Evolutionary conservation across 805 yeast species (phyloP), one percentile per base, ranked within the genome.

Genomic region (Suhomyces vadensis): DNA sequence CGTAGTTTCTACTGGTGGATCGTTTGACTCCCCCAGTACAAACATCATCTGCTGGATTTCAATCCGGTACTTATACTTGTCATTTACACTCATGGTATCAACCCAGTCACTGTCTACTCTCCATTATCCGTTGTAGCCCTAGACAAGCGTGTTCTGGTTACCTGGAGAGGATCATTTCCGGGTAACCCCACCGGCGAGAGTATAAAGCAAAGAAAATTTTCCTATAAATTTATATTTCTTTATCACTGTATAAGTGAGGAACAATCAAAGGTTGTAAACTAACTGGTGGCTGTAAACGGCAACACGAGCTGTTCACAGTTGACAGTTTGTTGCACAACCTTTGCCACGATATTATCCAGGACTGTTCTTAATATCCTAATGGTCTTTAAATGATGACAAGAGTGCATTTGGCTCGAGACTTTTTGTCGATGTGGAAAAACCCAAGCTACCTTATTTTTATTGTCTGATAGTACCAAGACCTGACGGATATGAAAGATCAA

Each of bases 321-420:
- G 20, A 14, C 33, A 29, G 33, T 29, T 29, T 29, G 20, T 29
- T 29, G 20, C 20, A 29, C 33, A 14, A 29, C 20, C 20, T 29
- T n/a, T 16, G 20, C 14, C 14, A 7, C 25, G 10, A 16, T 7
- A 5, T 16, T 11, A 14, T n/a, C n/a, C n/a, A n/a, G n/a, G n/a
- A n/a, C n/a, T n/a, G n/a, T 29, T 14, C 19, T 36, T 23, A 9
- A 6, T 21, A 20, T 23, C 17, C 39, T n/a, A 11, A 24, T 24
- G 25, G 21, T 23, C 24, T 50, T 59, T 47, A 66, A 50, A 80
- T 87, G 96, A 87, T 87, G 96, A 87, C 84, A 54, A 72, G 97
- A 90, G 96, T 88, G 97, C 97, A 90, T 90, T 90, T 90, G 97
- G 96, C 97, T 90, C 96, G 95, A 89, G 96, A 86, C 86, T 65